phyloP scores from a whole-genome alignment of 2,329 filamentous ascomycete species.

The Claviceps sp. region DNA sequence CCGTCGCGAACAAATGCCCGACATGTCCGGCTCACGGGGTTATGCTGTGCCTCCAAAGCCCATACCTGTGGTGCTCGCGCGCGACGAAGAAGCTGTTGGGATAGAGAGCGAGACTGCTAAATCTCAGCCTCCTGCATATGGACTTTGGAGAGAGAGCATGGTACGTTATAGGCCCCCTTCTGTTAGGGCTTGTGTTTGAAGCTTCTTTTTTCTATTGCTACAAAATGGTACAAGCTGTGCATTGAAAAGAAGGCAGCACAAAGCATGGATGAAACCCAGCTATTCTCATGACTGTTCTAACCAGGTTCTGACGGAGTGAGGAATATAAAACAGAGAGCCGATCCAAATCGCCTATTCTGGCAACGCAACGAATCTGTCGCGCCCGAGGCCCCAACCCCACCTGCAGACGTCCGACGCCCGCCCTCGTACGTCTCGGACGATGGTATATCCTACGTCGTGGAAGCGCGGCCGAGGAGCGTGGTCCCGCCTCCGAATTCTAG shows the following conservation, averaged over 20 bases:
- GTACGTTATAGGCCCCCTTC: constrained; percentile 38
- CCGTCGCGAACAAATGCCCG: constrained; percentile 15
- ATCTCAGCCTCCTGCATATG: constrained; percentile 68
- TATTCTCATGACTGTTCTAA: too few species aligned
- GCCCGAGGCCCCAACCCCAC: constrained; percentile 8
- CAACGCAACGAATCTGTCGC: constrained; percentile 42
- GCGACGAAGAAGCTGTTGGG: constrained; percentile 57
- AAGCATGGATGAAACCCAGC: too few species aligned
- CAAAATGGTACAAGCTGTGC: neutral
- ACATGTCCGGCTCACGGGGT: constrained; percentile 42
- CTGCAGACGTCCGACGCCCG: constrained; percentile 34
- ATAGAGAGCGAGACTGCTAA: constrained; percentile 42
- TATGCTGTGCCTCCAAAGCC: constrained; percentile 60
- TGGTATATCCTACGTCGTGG: constrained; percentile 58
- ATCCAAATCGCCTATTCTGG: constrained; percentile 74
- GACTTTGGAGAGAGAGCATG: constrained; percentile 71
- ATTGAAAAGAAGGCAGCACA: neutral
- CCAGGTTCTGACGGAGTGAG: too few species aligned
- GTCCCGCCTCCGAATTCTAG: constrained; percentile 31
- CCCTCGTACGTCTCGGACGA: constrained; percentile 69
- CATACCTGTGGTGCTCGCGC: constrained; percentile 61
- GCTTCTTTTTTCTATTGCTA: neutral
- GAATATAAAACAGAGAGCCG: constrained; percentile 42
- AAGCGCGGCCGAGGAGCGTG: constrained; percentile 48
- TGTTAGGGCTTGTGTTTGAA: too few species aligned